phyloP scores from a whole-genome alignment of 2,329 filamentous ascomycete genomes.

The Epichloe coenophiala region DNA sequence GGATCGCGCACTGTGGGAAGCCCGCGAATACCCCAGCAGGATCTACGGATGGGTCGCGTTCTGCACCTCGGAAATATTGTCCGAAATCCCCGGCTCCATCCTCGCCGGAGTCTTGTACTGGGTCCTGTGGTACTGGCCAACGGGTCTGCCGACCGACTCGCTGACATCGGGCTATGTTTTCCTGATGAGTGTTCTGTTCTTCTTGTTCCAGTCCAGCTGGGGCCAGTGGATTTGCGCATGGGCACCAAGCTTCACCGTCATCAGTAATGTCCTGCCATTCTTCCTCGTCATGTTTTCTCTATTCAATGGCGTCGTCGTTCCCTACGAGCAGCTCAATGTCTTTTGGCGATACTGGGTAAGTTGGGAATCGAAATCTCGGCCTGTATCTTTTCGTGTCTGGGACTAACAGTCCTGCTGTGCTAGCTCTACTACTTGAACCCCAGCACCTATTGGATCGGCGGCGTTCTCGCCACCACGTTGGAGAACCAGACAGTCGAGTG shows the following conservation, averaged over 20 bases:
- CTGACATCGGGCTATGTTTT: slow-evolving; percentile 21
- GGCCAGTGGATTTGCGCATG: slow-evolving; percentile 79
- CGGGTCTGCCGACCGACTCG: slow-evolving; percentile 53
- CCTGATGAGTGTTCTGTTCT: slow-evolving; percentile 40
- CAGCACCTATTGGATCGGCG: slow-evolving; percentile 5
- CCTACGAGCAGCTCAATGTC: slow-evolving; percentile 48
- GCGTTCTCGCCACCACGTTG: slow-evolving; percentile 7
- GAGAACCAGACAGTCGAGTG: slow-evolving; percentile 23
- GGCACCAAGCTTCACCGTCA: slow-evolving; percentile 48
- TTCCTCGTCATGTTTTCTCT: slow-evolving; percentile 67
- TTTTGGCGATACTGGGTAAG: slow-evolving; percentile 60
- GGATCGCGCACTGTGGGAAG: slow-evolving; percentile 60
- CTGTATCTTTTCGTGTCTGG: no score
- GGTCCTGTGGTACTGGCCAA: slow-evolving; percentile 63
- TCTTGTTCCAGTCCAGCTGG: slow-evolving; percentile 61
- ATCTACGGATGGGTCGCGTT: slow-evolving; percentile 73
- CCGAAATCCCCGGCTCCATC: slow-evolving; percentile 59
- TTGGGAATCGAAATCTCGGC: neutral
- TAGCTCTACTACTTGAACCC: slow-evolving; percentile 6
- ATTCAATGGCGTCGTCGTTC: slow-evolving; percentile 66
- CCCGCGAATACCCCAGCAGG: slow-evolving; percentile 56
- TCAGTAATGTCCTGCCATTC: slow-evolving; percentile 52
- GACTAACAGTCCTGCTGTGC: no score
- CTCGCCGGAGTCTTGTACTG: slow-evolving; percentile 54
- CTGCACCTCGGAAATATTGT: slow-evolving; percentile 57